A percentile compares a stretch with the other conserved stretches of the same genome.
phyloP scores from a whole-genome alignment of 495 filamentous ascomycete genomes.

The Staphylotrichum longicolle region DNA sequence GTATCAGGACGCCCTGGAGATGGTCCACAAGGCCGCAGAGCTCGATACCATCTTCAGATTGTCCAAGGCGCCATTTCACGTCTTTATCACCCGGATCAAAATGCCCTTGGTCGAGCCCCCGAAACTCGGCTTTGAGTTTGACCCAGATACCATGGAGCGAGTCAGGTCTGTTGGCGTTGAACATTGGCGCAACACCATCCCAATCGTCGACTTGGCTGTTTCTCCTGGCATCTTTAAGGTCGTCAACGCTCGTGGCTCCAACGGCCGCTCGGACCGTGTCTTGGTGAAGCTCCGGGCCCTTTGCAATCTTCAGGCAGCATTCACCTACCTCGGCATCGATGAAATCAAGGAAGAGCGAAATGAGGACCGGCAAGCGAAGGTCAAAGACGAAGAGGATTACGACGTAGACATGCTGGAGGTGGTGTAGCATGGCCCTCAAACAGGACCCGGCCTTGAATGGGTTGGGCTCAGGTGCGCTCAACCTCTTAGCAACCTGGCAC shows the following conservation, averaged over 20 bases:
- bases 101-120: neutral
- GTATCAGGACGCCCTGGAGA: neutral
- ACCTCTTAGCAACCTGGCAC: too few relatives aligned
- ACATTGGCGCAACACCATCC: neutral
- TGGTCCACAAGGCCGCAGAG: neutral
- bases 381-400: too few relatives aligned
- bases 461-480: too few relatives aligned
- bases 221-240: slow-evolving; percentile 21
- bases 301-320: neutral
- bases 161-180: neutral
- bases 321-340: too few relatives aligned
- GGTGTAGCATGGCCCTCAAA: too few relatives aligned
- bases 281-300: slow-evolving; percentile 20
- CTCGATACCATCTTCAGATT: slow-evolving; percentile 15
- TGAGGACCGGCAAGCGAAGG: too few relatives aligned
- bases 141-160: slow-evolving; percentile 10
- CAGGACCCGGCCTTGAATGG: too few relatives aligned
- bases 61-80: slow-evolving; percentile 16
- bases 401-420: too few relatives aligned
- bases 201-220: slow-evolving; percentile 11
- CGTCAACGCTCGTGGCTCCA: slow-evolving; percentile 13
- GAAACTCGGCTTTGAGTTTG: slow-evolving; percentile 2
- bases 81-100: slow-evolving; percentile 12
- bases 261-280: slow-evolving; percentile 11
- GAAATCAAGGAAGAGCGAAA: too few relatives aligned